Conservation (phyloP, 2,329 filamentous ascomycete species). For the Dactylellina sp. region DNA sequence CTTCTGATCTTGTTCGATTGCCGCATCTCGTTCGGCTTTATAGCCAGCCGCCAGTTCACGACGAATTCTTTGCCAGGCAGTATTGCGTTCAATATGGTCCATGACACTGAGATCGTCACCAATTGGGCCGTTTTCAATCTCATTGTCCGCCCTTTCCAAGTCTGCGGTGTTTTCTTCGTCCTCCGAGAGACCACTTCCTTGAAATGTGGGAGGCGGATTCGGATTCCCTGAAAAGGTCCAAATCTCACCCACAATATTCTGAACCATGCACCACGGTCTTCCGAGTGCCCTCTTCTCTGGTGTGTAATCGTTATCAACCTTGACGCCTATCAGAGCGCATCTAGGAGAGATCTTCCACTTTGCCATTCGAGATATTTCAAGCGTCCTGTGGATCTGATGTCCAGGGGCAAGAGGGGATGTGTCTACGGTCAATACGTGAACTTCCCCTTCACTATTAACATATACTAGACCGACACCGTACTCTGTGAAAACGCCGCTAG, state of each 20-base stretch:
- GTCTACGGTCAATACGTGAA: conserved; percentile 40
- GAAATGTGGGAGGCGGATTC: conserved; percentile 26
- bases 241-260: conserved; percentile 55
- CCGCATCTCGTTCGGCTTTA: conserved; percentile 32
- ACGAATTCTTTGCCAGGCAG: conserved; percentile 39
- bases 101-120: conserved; percentile 51
- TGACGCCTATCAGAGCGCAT: conserved; percentile 38
- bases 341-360: conserved; percentile 54
- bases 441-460: conserved; percentile 50
- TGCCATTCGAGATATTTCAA: conserved; percentile 42
- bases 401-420: conserved; percentile 43
- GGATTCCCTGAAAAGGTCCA: conserved; percentile 54
- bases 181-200: conserved; percentile 38
- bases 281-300: conserved; percentile 45
- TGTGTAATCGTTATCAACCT: conserved; percentile 49
- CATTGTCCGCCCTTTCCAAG: conserved; percentile 36
- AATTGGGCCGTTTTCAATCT: conserved; percentile 49
- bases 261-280: conserved; percentile 48
- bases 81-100: conserved; percentile 46
- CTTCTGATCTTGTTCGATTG: conserved; percentile 29
- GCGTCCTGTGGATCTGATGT: conserved; percentile 39
- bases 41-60: conserved; percentile 38
- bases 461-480: conserved; percentile 44
- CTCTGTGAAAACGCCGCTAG: conserved; percentile 46
- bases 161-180: conserved; percentile 47